Evolutionary conservation across 768 basidiomycete genomes (phyloP), one percentile per base, ranked within the genome.

Genomic region (Galerina marginata): DNA sequence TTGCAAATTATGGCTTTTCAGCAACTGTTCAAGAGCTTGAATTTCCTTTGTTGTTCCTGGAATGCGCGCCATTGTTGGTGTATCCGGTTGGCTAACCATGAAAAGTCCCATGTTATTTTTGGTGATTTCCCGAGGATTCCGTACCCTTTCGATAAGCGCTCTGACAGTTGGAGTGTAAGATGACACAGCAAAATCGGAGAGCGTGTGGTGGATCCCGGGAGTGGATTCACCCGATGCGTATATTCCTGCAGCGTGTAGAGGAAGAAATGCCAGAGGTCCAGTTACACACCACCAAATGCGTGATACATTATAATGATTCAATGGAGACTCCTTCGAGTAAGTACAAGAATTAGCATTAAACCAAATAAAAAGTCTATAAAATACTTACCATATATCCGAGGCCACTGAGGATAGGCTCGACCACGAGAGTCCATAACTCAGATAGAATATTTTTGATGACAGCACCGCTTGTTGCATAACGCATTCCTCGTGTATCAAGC

Each of bases 201-300:
- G 29, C 46, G 33, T 44, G 55, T 15, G 47, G 44, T 4, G 25
- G 10, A 9, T 29, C 6, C 6, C 29, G 3, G 29, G 6, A 29
- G 29, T 29, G 3, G 29, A 29, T 29, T 39, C n/a, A 6, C 37
- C 6, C 14, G 52, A 16, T 2, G 47, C 46, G 20, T 54, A 63
- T 11, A 55, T n/a, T 11, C 57, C 62, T 6, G 62, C 62, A 0
- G 62, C 62, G 39, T 63, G 62, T 12, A 63, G 26, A 6, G 62
- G 62, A 10, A 63, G 40, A 37, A 63, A 58, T 9, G 52, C 25
- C 33, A 63, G 48, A 10, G 29, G 40, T 20, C 62, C 62, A 6
- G 62, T 63, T 29, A 52, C 57, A 55, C 57, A 63, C 62, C 62
- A 63, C 62, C 62, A 63, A 9, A 63, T 15, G 14, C 62, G 57